These are phyloP conservation scores for Chenopodium formosanum DNA, from an alignment of 148 eudicot species.

Conservation along the genomic window DNA sequence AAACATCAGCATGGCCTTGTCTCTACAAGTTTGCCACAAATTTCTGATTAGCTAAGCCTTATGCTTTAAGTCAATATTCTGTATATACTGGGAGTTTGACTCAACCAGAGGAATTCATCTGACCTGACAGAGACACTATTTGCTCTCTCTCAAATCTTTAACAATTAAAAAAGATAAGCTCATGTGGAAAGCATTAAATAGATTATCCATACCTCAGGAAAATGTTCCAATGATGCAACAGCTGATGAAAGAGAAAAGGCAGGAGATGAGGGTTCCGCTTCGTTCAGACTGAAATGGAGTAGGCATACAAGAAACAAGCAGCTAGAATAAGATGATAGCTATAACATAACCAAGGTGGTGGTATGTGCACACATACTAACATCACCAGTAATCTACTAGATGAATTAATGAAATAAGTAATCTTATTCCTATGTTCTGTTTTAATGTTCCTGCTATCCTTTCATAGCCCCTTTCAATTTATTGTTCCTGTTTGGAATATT, in stretches of 20 bases:
- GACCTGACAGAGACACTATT: too few species aligned
- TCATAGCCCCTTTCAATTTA: too few species aligned
- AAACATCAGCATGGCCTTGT: not conserved
- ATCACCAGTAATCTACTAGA: too few species aligned
- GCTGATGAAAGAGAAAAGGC: conserved; percentile 54
- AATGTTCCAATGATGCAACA: conserved; percentile 63
- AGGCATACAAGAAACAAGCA: not conserved
- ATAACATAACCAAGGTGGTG: not conserved
- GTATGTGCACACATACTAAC: too few species aligned
- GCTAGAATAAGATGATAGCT: conserved; percentile 1
- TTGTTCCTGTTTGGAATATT: too few species aligned
- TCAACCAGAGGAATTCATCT: too few species aligned
- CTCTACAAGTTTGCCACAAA: not conserved
- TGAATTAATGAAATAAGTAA: too few species aligned
- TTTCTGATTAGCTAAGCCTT: not conserved
- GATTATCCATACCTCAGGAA: conserved; percentile 56
- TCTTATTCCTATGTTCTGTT: too few species aligned
- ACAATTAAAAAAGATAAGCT: conserved; percentile 8
- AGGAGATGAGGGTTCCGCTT: conserved; percentile 29
- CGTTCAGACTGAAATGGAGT: conserved; percentile 20
- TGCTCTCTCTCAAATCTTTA: not conserved
- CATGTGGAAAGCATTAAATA: conserved; percentile 10
- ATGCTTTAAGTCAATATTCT: not conserved
- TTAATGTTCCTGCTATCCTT: too few species aligned
- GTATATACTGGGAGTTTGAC: not conserved